Base-by-base conservation (phyloP, 2,329 filamentous ascomycete species). In the Botrytis aclada region DNA sequence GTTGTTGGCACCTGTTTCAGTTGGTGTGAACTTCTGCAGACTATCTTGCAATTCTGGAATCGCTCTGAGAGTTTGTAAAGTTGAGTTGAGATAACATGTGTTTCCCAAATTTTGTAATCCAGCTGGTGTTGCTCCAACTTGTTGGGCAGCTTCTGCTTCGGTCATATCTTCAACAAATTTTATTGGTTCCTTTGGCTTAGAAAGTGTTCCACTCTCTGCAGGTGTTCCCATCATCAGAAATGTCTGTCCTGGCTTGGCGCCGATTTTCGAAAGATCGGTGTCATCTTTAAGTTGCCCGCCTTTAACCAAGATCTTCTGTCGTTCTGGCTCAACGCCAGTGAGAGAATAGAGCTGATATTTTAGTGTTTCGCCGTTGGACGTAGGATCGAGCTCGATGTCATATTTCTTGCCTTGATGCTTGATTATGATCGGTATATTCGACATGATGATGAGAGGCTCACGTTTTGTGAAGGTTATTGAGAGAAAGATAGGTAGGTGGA, bases 191-290 rank as follows among this genome's bases (percentile, higher is more conserved):
- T 92, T 93, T 45, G 96, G 96, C 70, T 92, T 89, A 74, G 91
- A 85, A 43, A 93, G 85, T n/a, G 85, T 83, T 25, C 85, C 83
- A 47, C 83, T 84, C 69, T 88, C 89, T 22, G 88, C 89, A 32
- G 95, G 92, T 4, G 93, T 96, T 54, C 97, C 97, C 88, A 99
- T 93, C 92, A 99, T 97, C 90, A 97, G 97, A 82, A 99, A 93
- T 34, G 86, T 88, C 82, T 97, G 93, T 72, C 92, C 92, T 47
- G 93, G 85, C 86, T 97, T 98, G 79, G 97, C 90, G 79, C 91
- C 91, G 74, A 98, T 88, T 79, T 91, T 92, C 77, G 90, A 90
- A 82, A 99, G 90, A 74, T 94, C 91, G 73, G 94, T 93, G 80
- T 98, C 94, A 88, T 99, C 93, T 84, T 98, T 99, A 78, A 99